A percentile compares a stretch with the other conserved stretches of the same genome.
These are phyloP conservation scores for Tetrastigma voinierianum DNA, from an alignment of 164 flowering plant species.

Conservation along the genomic window DNA sequence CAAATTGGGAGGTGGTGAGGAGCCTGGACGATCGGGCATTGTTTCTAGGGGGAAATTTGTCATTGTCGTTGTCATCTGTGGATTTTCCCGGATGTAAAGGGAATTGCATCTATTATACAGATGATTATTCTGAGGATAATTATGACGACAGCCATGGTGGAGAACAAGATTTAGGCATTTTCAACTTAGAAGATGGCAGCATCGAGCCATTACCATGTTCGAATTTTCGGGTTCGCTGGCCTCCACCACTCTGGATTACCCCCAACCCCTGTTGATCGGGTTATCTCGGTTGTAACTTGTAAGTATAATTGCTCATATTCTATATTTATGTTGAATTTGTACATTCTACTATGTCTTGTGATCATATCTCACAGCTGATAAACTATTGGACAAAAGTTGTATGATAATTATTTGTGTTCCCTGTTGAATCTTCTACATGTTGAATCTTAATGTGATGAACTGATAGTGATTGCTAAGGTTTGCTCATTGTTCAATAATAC, in stretches of 20 bases:
- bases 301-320: neutral
- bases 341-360: too few species aligned
- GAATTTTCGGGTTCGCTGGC: constrained; percentile 15
- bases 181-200: constrained; percentile 34
- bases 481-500: too few species aligned
- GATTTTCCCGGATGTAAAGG: constrained; percentile 40
- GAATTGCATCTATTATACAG: constrained; percentile 50
- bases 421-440: too few species aligned
- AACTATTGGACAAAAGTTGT: too few species aligned
- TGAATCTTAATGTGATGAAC: too few species aligned
- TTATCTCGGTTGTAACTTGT: neutral
- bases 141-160: constrained; percentile 33
- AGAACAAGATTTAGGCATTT: constrained; percentile 48
- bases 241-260: constrained; percentile 52
- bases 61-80: constrained; percentile 36
- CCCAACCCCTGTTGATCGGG: constrained; percentile 37
- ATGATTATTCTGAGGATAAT: constrained; percentile 47
- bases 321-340: too few species aligned
- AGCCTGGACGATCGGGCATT: constrained; percentile 37
- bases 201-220: constrained; percentile 35
- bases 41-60: constrained; percentile 56
- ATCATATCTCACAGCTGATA: too few species aligned
- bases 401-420: too few species aligned
- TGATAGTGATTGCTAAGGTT: too few species aligned
- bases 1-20: constrained; percentile 31